Conservation (phyloP, 805 yeast genomes). For the Jamesozyma spencerorum region DNA sequence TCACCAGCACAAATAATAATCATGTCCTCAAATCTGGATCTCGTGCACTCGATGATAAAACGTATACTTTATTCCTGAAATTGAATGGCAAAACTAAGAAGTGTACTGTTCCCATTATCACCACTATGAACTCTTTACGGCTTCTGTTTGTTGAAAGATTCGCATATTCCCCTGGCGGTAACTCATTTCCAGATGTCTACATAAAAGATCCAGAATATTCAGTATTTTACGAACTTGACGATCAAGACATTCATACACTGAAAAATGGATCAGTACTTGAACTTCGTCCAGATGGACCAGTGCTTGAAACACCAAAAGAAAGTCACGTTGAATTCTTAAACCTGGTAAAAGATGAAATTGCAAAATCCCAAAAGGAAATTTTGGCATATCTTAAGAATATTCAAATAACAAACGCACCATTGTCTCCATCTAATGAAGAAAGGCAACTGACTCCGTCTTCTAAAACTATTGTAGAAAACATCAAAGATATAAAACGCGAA, state of each 20-base stretch:
- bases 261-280: conserved; percentile 52
- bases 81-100: conserved; percentile 49
- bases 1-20: background rate
- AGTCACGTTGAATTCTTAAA: conserved; percentile 7
- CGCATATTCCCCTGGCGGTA: conserved; percentile 67
- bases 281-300: conserved; percentile 23
- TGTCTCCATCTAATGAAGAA: background rate
- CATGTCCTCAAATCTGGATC: background rate
- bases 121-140: conserved; percentile 40
- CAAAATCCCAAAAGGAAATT: conserved; percentile 9
- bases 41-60: background rate
- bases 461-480: conserved; percentile 5
- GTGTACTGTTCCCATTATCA: conserved; percentile 28
- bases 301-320: background rate
- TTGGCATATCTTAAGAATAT: conserved; percentile 7
- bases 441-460: background rate
- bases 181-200: conserved; percentile 70
- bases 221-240: conserved; percentile 75
- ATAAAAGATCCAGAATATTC: conserved; percentile 51
- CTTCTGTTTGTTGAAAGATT: conserved; percentile 78
- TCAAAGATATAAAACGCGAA: conserved; percentile 47
- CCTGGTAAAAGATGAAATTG: conserved; percentile 10
- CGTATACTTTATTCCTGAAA: conserved; percentile 37
- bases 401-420: background rate
- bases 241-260: conserved; percentile 49